Evolutionary conservation across 805 yeast species (phyloP), one percentile per base, ranked within the genome.

Genomic region (Candida nemodendra): DNA sequence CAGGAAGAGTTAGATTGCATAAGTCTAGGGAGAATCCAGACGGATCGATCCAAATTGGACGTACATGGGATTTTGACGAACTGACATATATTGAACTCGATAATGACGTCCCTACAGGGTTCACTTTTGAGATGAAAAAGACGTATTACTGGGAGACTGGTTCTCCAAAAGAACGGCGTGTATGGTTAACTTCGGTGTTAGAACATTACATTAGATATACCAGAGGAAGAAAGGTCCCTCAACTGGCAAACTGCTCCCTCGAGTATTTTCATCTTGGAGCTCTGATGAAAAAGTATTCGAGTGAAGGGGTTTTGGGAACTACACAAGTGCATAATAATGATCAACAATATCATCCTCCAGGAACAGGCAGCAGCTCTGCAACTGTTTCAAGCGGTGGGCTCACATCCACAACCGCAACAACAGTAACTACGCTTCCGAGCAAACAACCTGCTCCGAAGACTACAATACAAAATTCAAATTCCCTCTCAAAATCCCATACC

Each of bases 61-160:
- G 96, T 53, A 84, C 95, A 3, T 90, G 98, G 98, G 80, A 78
- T 45, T 65, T 91, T 51, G 84, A 76, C 42, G 95, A 86, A 50
- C 65, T 91, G 46, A 59, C 69, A 3, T 59, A 62, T 29, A 59
- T 90, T 2, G 78, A 79, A 22, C 69, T 75, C 38, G 86, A 81
- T 42, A 37, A 44, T 22, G 72, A 64, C 18, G 72, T 72, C 9
- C 72, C 69, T 2, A 72, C 76, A 34, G 88, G 90, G 2, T 68
- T 85, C 39, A 44, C 72, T 0, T 66, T 84, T 36, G 66, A 67
- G 13, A 69, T 91, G 56, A 84, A 84, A 27, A 90, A 89, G 55
- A 78, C 72, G 31, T 91, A 90, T 59, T 90, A 80, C 62, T 90
- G 97, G 97, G 80, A 74, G 45, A 79, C 86, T 1, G 66, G 70